Conservation (phyloP, 2,329 filamentous ascomycete genomes). For the Diaporthe sp. region DNA sequence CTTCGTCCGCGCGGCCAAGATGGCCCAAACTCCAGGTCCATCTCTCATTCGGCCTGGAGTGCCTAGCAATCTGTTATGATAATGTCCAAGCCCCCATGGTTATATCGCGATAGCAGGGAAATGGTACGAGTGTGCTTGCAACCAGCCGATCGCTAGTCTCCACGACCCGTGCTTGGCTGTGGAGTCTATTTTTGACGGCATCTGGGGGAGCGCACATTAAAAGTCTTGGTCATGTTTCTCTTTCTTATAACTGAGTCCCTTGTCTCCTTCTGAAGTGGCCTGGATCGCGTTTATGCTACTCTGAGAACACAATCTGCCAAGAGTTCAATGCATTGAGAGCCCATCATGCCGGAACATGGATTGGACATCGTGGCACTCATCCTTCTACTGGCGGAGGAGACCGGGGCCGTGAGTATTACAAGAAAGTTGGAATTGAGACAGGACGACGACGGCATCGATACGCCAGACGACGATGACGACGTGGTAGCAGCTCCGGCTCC, state of each 20-base stretch:
- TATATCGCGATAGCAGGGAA: not conserved
- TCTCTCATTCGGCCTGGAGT: constrained; percentile 15
- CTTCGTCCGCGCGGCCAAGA: constrained; percentile 7
- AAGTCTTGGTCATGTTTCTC: not conserved
- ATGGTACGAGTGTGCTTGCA: constrained; percentile 6
- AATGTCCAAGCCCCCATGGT: constrained; percentile 11
- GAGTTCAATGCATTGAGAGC: constrained; percentile 11
- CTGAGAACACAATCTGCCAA: not conserved
- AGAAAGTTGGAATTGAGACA: not conserved
- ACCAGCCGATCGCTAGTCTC: constrained; percentile 7
- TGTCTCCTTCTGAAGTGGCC: not conserved
- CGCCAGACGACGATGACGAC: constrained; percentile 16
- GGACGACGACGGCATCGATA: constrained; percentile 16
- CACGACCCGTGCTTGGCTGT: constrained; percentile 12
- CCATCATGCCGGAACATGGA: constrained; percentile 19
- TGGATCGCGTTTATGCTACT: not conserved
- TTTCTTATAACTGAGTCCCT: not conserved
- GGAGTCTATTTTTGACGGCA: constrained; percentile 12
- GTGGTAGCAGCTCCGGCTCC: not conserved
- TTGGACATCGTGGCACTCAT: not conserved
- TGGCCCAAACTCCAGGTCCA: not conserved
- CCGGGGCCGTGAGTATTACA: not conserved
- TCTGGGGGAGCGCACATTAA: not conserved
- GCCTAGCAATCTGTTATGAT: not conserved
- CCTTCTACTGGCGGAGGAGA: not conserved